Base-by-base conservation (phyloP, 768 basidiomycete genomes). In the Strobilomyces confusus region DNA sequence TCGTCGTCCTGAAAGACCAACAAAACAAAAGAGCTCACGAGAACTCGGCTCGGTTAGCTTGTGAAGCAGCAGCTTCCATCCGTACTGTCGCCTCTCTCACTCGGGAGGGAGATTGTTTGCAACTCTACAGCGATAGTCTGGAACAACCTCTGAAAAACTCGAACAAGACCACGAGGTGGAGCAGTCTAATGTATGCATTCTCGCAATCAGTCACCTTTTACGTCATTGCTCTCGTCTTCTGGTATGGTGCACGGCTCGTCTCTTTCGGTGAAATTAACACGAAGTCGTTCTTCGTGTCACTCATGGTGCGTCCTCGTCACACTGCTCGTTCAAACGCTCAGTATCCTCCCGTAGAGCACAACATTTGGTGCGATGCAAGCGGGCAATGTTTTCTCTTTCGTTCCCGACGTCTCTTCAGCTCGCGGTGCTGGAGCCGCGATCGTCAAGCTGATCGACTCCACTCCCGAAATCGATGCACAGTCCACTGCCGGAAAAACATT, bases 41-140 rank as follows among this genome's bases (percentile, higher is more conserved):
- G 60, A 70, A 70, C 4, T 91, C 89, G 23, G 91, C 94, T 5
- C 92, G 95, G 54, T 67, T 94, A 19, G 94, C 94, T 38, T 94
- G 92, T 59, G 94, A 97, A 69, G 92, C 92, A 30, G 91, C 92
- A 23, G 87, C 80, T 11, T 80, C 94, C 11, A 95, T 98, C 61
- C 81, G 89, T 33, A 97, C 95, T 2, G 94, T 98, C 25, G 92
- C 94, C 9, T 78, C 86, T 1, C 75, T 98, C 34, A 95, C 92
- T 0, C 77, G 94, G 22, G 95, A 98, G 67, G 79, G 84, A 29
- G 29, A 29, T 8, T 29, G 29, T 29, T 29, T 29, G 29, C 20
- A 89, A 94, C 64, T 81, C 9, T 92, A 91, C 70, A 82, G 82
- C 62, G 49, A 77, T 48, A 86, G 84, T 61, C 74, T 97, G 49